Percentiles rank a stretch among this genome's conserved stretches.
phyloP scores from a whole-genome alignment of 1,139 yeast species.

The Saccharomyces hybrid region DNA sequence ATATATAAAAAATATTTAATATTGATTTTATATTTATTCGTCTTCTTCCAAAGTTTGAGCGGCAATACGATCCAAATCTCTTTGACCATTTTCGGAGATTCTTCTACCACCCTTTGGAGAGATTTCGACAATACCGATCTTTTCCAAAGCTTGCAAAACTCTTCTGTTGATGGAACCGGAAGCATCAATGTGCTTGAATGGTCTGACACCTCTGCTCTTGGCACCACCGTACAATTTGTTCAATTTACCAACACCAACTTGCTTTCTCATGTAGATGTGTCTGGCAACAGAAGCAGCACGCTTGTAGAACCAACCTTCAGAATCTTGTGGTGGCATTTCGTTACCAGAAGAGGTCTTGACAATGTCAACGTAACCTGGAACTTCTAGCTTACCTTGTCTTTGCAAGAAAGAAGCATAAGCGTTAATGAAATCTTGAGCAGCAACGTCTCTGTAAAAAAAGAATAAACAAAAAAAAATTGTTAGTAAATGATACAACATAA shows the following conservation, averaged over 20 bases:
- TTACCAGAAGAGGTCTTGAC: slow-evolving; percentile 99
- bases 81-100: slow-evolving; percentile 98
- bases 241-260: slow-evolving; percentile 98
- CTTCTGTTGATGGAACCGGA: slow-evolving; percentile 98
- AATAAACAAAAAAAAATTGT: slow-evolving; percentile 28
- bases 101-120: slow-evolving; percentile 99
- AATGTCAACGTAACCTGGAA: slow-evolving; percentile 99
- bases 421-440: slow-evolving; percentile 99
- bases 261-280: slow-evolving; percentile 99
- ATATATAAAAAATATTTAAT: slow-evolving; percentile 3
- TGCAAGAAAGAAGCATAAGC: slow-evolving; percentile 99
- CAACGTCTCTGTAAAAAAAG: slow-evolving; percentile 76
- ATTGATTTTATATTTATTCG: slow-evolving; percentile 43
- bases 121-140: slow-evolving; percentile 93
- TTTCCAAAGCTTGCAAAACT: slow-evolving; percentile 95
- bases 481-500: slow-evolving; percentile 14
- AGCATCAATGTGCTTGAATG: slow-evolving; percentile 97
- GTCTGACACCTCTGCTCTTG: slow-evolving; percentile 97
- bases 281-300: slow-evolving; percentile 99
- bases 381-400: slow-evolving; percentile 99
- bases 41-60: slow-evolving; percentile 94
- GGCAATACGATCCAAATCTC: slow-evolving; percentile 99
- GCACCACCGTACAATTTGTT: slow-evolving; percentile 99
- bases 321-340: slow-evolving; percentile 99
- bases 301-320: slow-evolving; percentile 99